Evolutionary conservation across 208 protist species (phyloP).

Genomic region (Crithidia brevicula): DNA sequence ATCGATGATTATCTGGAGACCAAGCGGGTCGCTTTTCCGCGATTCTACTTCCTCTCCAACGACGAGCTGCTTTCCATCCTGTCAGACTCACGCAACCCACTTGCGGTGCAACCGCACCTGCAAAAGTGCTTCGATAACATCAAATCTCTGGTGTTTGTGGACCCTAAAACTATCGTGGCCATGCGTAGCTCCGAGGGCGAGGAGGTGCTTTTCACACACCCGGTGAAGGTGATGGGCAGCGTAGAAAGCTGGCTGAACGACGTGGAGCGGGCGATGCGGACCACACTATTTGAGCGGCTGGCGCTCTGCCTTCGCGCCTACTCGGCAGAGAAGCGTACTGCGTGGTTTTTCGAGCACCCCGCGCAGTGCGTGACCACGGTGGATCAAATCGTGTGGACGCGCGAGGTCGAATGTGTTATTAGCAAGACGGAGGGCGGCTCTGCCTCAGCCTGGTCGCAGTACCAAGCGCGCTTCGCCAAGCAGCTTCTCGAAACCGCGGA

Average conservation of each 20-base stretch:
- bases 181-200: slow-evolving; percentile 94
- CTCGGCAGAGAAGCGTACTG: slow-evolving; percentile 48
- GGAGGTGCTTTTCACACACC: slow-evolving; percentile 80
- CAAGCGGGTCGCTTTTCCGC: slow-evolving; percentile 94
- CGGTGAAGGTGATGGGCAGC: slow-evolving; percentile 86
- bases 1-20: slow-evolving; percentile 97
- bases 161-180: slow-evolving; percentile 74
- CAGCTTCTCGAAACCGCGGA: slow-evolving; percentile 88
- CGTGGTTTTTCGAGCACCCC: slow-evolving; percentile 93
- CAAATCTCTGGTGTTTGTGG: slow-evolving; percentile 80
- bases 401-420: slow-evolving; percentile 86
- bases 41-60: slow-evolving; percentile 98
- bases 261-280: slow-evolving; percentile 91
- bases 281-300: slow-evolving; percentile 75
- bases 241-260: slow-evolving; percentile 96
- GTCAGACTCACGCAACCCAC: slow-evolving; percentile 95
- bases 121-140: slow-evolving; percentile 97
- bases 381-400: slow-evolving; percentile 93
- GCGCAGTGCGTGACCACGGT: slow-evolving; percentile 92
- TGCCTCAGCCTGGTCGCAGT: slow-evolving; percentile 50
- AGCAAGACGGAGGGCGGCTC: slow-evolving; percentile 15
- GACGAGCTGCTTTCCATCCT: slow-evolving; percentile 98
- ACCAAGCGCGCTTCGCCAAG: slow-evolving; percentile 72
- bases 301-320: slow-evolving; percentile 62
- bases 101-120: slow-evolving; percentile 95